Evolutionary conservation across 2,329 filamentous ascomycete genomes (phyloP).

Genomic region (Fusarium sp.): DNA sequence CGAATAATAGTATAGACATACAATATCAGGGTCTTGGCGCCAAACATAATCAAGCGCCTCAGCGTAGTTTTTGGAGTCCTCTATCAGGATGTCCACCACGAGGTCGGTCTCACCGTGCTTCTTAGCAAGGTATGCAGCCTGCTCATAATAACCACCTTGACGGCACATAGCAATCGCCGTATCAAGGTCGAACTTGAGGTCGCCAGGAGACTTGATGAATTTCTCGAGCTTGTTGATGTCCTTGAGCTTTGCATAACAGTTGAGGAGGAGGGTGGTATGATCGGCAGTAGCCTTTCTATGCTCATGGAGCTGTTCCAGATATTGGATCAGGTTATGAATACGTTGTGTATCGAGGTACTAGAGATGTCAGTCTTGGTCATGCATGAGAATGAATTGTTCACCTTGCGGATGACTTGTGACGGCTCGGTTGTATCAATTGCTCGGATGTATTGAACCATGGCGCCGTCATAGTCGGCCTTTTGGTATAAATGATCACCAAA

Average conservation of each 20-base stretch:
- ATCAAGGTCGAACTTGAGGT: constrained; percentile 95
- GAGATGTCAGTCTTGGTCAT: constrained; percentile 40
- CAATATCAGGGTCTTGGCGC: constrained; percentile 80
- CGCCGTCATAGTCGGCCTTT: constrained; percentile 93
- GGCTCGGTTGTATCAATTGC: constrained; percentile 97
- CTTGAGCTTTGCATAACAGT: constrained; percentile 98
- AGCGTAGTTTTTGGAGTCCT: constrained; percentile 89
- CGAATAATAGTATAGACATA: constrained; percentile 53
- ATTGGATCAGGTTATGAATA: constrained; percentile 97
- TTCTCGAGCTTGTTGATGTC: constrained; percentile 95
- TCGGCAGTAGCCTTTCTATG: constrained; percentile 93
- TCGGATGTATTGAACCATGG: constrained; percentile 98
- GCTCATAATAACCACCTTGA: constrained; percentile 95
- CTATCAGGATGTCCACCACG: constrained; percentile 94
- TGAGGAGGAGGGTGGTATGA: constrained; percentile 91
- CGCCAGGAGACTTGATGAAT: constrained; percentile 94
- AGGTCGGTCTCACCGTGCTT: constrained; percentile 94
- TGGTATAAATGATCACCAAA: constrained; percentile 96
- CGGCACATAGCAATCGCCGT: constrained; percentile 98
- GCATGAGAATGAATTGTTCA: constrained; percentile 44
- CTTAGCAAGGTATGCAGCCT: constrained; percentile 93
- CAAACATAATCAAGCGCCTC: constrained; percentile 93
- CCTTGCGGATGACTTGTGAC: constrained; percentile 94
- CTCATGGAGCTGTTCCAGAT: constrained; percentile 94
- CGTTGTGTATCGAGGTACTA: constrained; percentile 95